Conservation (phyloP, 495 filamentous ascomycete genomes). For the Aspergillus saccharolyticus region DNA sequence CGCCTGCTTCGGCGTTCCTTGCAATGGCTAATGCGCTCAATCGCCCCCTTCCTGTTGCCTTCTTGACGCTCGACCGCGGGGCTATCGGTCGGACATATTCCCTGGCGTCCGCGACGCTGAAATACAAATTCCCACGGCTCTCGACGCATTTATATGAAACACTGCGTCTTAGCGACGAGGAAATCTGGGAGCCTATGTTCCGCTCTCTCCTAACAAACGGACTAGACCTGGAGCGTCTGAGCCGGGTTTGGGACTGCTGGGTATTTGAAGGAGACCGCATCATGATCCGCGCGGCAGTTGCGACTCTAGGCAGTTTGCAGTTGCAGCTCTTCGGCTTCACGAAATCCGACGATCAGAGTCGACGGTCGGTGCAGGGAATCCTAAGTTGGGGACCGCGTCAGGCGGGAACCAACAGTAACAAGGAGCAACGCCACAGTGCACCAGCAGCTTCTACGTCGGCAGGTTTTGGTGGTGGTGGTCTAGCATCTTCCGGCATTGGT, state of each 20-base stretch:
- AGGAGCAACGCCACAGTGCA: constrained; percentile 38
- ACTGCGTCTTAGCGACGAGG: constrained; percentile 39
- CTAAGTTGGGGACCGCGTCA: constrained; percentile 50
- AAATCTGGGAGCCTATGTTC: constrained; percentile 56
- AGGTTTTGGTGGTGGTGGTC: constrained; percentile 39
- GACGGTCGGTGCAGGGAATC: constrained; percentile 33
- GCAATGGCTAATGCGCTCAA: constrained; percentile 86
- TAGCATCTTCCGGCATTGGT: constrained; percentile 34
- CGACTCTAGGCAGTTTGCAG: constrained; percentile 59
- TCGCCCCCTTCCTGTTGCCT: constrained; percentile 79
- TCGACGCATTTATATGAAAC: constrained; percentile 59
- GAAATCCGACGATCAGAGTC: constrained; percentile 40
- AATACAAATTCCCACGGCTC: constrained; percentile 66
- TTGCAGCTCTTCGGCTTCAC: constrained; percentile 53
- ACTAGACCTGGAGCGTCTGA: constrained; percentile 65
- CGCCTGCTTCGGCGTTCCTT: constrained; percentile 68
- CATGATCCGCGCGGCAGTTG: constrained; percentile 74
- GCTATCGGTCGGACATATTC: constrained; percentile 69
- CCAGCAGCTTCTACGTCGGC: constrained; percentile 26
- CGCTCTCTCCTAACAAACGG: constrained; percentile 52
- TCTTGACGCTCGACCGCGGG: constrained; percentile 70
- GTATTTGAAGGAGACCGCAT: constrained; percentile 87
- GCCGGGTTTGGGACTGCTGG: constrained; percentile 88
- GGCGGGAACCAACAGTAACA: constrained; percentile 25
- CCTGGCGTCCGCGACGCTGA: constrained; percentile 64